phyloP scores from a whole-genome alignment of 805 yeast species.

The Wickerhamomyces queroliae region DNA sequence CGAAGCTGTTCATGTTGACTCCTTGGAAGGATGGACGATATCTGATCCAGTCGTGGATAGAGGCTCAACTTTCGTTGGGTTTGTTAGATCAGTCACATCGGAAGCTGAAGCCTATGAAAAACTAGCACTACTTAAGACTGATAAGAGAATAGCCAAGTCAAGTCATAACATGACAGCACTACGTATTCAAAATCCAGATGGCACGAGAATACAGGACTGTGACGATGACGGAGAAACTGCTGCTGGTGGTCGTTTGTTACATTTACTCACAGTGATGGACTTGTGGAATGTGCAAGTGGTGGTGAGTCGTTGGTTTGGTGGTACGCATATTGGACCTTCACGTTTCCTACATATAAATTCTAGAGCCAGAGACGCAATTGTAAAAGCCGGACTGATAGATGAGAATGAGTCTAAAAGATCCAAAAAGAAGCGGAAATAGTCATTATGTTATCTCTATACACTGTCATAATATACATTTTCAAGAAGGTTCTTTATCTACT shows the following conservation, averaged over 20 bases:
- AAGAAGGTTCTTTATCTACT: not conserved
- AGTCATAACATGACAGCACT: slow-evolving; percentile 84
- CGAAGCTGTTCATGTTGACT: slow-evolving; percentile 27
- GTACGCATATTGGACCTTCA: slow-evolving; percentile 87
- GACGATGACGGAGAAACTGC: slow-evolving; percentile 98
- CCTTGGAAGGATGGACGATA: slow-evolving; percentile 65
- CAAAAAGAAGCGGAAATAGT: slow-evolving; percentile 24
- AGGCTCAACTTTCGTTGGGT: slow-evolving; percentile 80
- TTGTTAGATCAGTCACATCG: slow-evolving; percentile 54
- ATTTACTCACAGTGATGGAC: slow-evolving; percentile 67
- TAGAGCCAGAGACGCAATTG: slow-evolving; percentile 79
- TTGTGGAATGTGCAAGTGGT: slow-evolving; percentile 77
- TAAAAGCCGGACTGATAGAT: slow-evolving; percentile 49
- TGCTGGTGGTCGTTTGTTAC: slow-evolving; percentile 85
- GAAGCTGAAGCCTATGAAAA: slow-evolving; percentile 61
- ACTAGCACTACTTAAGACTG: slow-evolving; percentile 49
- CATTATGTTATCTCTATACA: too few relatives aligned
- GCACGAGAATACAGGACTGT: slow-evolving; percentile 68
- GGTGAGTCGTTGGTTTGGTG: slow-evolving; percentile 89
- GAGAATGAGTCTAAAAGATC: slow-evolving; percentile 11
- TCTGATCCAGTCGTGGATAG: slow-evolving; percentile 80
- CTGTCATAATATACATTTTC: too few relatives aligned
- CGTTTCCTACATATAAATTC: slow-evolving; percentile 90
- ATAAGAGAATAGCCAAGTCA: slow-evolving; percentile 62
- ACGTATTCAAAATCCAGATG: slow-evolving; percentile 53